phyloP scores from a whole-genome alignment of 345 rosid genomes.

The Brassica cretica region DNA sequence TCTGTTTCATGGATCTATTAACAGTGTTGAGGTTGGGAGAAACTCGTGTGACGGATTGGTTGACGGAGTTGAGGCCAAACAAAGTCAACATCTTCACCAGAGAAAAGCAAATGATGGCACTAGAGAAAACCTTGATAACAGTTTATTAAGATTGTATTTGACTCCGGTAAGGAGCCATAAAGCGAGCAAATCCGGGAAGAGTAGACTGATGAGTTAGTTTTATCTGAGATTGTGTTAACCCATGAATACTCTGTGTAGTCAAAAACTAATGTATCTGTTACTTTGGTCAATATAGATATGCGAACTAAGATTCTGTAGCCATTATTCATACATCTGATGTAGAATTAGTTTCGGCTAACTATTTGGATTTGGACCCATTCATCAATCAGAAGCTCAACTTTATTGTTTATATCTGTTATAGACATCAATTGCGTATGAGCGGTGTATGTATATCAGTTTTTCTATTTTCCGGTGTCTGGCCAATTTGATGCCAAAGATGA shows the following conservation, averaged over 20 bases:
- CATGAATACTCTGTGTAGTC: slow-evolving; percentile 27
- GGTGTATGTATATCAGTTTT: background rate
- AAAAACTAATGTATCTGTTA: slow-evolving; percentile 23
- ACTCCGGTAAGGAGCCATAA: slow-evolving; percentile 59
- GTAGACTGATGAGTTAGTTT: slow-evolving; percentile 50
- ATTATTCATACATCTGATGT: background rate
- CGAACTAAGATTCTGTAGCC: background rate
- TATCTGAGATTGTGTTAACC: slow-evolving; percentile 2
- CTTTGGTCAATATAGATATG: slow-evolving; percentile 12
- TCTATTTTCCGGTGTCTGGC: background rate
- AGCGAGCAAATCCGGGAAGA: slow-evolving; percentile 61
- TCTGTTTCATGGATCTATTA: slow-evolving; percentile 38
- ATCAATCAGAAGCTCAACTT: background rate
- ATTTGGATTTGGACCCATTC: background rate
- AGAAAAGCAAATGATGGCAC: slow-evolving; percentile 26
- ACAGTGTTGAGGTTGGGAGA: slow-evolving; percentile 33
- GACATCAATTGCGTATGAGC: too few species aligned
- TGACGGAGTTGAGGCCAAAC: slow-evolving; percentile 36
- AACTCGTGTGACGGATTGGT: slow-evolving; percentile 28
- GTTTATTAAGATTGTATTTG: slow-evolving; percentile 62
- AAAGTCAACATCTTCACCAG: slow-evolving; percentile 19
- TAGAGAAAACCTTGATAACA: slow-evolving; percentile 55
- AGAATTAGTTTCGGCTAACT: background rate
- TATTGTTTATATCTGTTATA: too few species aligned
- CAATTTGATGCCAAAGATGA: background rate